These are phyloP conservation scores for Monilinia polystroma DNA, from an alignment of 2,329 filamentous ascomycete genomes.

Conservation along the genomic window DNA sequence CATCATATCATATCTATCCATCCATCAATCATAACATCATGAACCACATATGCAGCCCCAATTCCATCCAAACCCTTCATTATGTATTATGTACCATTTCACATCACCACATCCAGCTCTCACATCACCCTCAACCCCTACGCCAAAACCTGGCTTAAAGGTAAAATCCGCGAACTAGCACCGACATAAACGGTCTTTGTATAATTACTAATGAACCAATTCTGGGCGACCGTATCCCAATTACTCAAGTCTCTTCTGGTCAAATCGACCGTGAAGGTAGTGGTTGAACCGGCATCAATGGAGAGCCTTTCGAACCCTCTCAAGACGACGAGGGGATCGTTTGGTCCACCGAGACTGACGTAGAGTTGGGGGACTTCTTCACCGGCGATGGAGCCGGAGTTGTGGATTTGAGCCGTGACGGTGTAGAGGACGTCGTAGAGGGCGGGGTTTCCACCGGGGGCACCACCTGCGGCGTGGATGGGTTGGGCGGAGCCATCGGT, in stretches of 20 bases:
- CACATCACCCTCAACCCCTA: neutral
- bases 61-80: neutral
- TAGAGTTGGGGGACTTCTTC: conserved; percentile 66
- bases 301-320: conserved; percentile 78
- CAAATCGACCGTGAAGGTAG: conserved; percentile 65
- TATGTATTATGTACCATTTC: neutral
- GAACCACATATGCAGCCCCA: too few species aligned
- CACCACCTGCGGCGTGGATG: conserved; percentile 48
- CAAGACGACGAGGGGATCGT: conserved; percentile 65
- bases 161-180: conserved; percentile 38
- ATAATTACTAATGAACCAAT: conserved; percentile 63
- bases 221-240: conserved; percentile 77
- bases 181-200: conserved; percentile 41
- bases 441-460: conserved; percentile 54
- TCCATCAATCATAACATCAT: too few species aligned
- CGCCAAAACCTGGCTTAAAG: conserved; percentile 32
- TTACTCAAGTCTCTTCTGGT: conserved; percentile 81
- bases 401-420: conserved; percentile 53
- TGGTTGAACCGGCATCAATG: conserved; percentile 67
- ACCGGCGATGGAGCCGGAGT: conserved; percentile 53
- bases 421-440: conserved; percentile 57
- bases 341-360: conserved; percentile 73
- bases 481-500: conserved; percentile 49
- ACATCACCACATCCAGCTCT: neutral
- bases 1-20: too few species aligned